phyloP scores from a whole-genome alignment of 495 filamentous ascomycete species.

The Aspergillus kassunensis region DNA sequence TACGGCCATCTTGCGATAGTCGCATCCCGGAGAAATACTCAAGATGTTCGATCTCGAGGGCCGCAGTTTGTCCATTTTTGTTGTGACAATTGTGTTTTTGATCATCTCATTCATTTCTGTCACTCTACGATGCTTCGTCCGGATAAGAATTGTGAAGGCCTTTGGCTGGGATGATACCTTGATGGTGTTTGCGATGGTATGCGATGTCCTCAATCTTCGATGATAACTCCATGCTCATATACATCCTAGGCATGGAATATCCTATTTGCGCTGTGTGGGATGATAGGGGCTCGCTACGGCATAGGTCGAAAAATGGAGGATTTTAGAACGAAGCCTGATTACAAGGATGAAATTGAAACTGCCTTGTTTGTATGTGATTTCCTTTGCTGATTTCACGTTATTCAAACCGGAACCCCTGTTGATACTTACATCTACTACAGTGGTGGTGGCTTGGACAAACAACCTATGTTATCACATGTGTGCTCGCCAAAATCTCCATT shows the following conservation, averaged over 20 bases:
- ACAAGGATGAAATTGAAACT: conserved; percentile 14
- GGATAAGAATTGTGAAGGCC: conserved; percentile 34
- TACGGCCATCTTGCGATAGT: background rate
- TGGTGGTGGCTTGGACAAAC: conserved; percentile 43
- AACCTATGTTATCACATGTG: conserved; percentile 32
- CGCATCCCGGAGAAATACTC: background rate
- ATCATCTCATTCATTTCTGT: conserved; percentile 36
- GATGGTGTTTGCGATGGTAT: conserved; percentile 43
- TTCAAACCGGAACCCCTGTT: background rate
- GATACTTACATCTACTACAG: conserved; percentile 16
- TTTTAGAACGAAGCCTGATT: background rate
- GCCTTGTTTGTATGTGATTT: conserved; percentile 41
- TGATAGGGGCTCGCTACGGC: conserved; percentile 34
- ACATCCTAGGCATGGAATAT: conserved; percentile 26
- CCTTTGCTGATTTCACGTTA: background rate
- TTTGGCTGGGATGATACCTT: conserved; percentile 45
- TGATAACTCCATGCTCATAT: background rate
- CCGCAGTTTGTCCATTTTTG: conserved; percentile 35
- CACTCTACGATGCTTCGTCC: conserved; percentile 39
- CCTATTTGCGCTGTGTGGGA: conserved; percentile 38
- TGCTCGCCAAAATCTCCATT: conserved; percentile 38
- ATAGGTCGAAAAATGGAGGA: conserved; percentile 26
- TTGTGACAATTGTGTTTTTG: conserved; percentile 38
- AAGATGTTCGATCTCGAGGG: conserved; percentile 36
- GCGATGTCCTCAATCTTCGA: background rate